Conservation (phyloP, 257 asterid genomes). For the Knoxia roxburghii region DNA sequence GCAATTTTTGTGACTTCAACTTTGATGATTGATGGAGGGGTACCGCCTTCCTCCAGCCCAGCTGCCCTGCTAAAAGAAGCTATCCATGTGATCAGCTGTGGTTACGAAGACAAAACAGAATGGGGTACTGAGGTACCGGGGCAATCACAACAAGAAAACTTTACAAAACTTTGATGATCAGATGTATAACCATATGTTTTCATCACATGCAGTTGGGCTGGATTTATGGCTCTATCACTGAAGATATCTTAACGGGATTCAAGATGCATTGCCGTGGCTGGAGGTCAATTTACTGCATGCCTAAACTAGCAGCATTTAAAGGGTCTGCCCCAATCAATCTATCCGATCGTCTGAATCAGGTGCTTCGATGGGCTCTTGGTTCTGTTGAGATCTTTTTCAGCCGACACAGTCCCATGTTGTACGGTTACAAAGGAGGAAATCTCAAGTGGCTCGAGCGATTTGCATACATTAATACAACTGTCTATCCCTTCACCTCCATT, state of each 20-base stretch:
- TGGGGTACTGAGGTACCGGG: conserved; percentile 84
- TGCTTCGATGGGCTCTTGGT: conserved; percentile 91
- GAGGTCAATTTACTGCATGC: conserved; percentile 93
- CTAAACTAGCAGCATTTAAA: conserved; percentile 71
- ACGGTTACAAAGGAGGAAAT: conserved; percentile 76
- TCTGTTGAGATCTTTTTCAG: conserved; percentile 94
- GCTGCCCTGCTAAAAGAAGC: conserved; percentile 94
- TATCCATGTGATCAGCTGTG: conserved; percentile 95
- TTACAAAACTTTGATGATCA: background rate
- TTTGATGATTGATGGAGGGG: conserved; percentile 89
- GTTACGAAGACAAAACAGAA: conserved; percentile 96
- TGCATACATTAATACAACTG: conserved; percentile 74
- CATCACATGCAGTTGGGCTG: conserved; percentile 70
- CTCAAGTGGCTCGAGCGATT: conserved; percentile 89
- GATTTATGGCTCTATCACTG: conserved; percentile 95
- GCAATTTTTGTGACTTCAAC: conserved; percentile 86
- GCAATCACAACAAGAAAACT: background rate
- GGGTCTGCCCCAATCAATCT: conserved; percentile 93
- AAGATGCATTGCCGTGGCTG: conserved; percentile 98
- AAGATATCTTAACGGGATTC: conserved; percentile 90
- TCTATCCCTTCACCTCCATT: conserved; percentile 83
- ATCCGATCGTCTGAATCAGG: conserved; percentile 94
- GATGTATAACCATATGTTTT: background rate
- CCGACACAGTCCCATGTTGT: conserved; percentile 77
- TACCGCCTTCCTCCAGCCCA: conserved; percentile 97